Conservation (phyloP, 495 filamentous ascomycete species). For the Aspergillus bridgeri region DNA sequence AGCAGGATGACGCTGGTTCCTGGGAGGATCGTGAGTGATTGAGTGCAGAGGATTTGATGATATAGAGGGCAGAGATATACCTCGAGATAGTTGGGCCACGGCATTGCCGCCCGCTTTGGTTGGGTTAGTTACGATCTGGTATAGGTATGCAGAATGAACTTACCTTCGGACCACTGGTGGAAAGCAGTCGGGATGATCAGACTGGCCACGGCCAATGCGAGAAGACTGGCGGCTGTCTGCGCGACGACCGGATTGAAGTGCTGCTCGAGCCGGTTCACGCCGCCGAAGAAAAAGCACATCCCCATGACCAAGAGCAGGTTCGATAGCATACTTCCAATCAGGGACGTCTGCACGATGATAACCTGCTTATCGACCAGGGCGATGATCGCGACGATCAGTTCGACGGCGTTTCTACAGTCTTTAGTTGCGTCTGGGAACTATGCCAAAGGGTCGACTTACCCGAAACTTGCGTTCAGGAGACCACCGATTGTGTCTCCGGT, state of each 20-base stretch:
- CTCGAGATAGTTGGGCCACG: slow-evolving; percentile 33
- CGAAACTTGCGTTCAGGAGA: slow-evolving; percentile 83
- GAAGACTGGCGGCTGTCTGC: slow-evolving; percentile 79
- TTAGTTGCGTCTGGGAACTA: slow-evolving; percentile 12
- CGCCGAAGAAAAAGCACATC: slow-evolving; percentile 91
- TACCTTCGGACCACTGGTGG: slow-evolving; percentile 49
- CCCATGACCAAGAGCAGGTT: slow-evolving; percentile 90
- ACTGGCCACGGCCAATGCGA: slow-evolving; percentile 73
- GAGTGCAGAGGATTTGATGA: neutral
- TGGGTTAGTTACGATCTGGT: slow-evolving; percentile 1
- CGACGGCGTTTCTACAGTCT: slow-evolving; percentile 66
- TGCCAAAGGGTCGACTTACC: slow-evolving; percentile 46
- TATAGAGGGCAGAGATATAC: slow-evolving; percentile 16
- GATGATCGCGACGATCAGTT: slow-evolving; percentile 86
- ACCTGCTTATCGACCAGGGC: slow-evolving; percentile 70
- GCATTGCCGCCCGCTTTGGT: slow-evolving; percentile 21
- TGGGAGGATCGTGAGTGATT: slow-evolving; percentile 1
- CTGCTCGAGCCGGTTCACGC: slow-evolving; percentile 74
- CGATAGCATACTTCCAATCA: slow-evolving; percentile 87
- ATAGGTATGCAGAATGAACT: slow-evolving; percentile 2
- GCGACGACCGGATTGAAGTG: slow-evolving; percentile 93
- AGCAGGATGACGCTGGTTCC: slow-evolving; percentile 73
- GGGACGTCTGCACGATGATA: slow-evolving; percentile 85
- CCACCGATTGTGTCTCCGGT: slow-evolving; percentile 82
- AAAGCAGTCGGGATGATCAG: slow-evolving; percentile 91